phyloP scores from a whole-genome alignment of 176 grass and related monocot genomes.

The Aegilops speltoides region DNA sequence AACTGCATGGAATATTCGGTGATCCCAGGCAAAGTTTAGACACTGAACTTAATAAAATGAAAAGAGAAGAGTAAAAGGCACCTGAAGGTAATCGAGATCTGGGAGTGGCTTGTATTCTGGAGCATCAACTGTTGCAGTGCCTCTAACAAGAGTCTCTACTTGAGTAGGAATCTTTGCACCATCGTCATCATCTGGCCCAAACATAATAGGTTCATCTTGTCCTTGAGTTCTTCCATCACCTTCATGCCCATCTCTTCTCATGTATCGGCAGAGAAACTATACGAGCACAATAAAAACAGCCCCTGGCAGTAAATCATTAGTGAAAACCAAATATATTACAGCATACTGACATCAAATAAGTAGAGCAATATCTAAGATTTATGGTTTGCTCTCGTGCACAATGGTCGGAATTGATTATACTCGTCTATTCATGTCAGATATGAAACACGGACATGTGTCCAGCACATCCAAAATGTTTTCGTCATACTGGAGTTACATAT shows the following conservation, averaged over 20 bases:
- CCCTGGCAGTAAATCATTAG: constrained; percentile 97
- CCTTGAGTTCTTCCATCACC: constrained; percentile 37
- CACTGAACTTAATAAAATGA: constrained; percentile 5
- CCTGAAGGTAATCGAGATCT: constrained; percentile 96
- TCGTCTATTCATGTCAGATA: neutral
- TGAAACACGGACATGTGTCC: neutral
- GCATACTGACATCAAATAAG: neutral
- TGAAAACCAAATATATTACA: constrained; percentile 84
- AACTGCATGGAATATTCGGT: neutral
- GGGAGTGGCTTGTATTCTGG: constrained; percentile 81
- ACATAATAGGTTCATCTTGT: constrained; percentile 36
- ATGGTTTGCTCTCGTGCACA: neutral
- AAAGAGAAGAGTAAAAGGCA: constrained; percentile 24
- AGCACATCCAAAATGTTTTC: neutral
- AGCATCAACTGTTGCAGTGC: constrained; percentile 52
- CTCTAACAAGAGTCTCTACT: constrained; percentile 61
- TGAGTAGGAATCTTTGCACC: constrained; percentile 74
- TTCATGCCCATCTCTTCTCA: constrained; percentile 45
- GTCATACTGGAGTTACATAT: neutral
- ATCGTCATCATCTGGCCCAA: constrained; percentile 53
- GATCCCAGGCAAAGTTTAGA: constrained; percentile 18
- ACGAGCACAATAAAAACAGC: constrained; percentile 86
- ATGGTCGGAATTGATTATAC: neutral
- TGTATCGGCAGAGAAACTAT: constrained; percentile 76
- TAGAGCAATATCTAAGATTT: neutral